phyloP scores from a whole-genome alignment of 768 basidiomycete genomes.

The Naganishia antarctica region DNA sequence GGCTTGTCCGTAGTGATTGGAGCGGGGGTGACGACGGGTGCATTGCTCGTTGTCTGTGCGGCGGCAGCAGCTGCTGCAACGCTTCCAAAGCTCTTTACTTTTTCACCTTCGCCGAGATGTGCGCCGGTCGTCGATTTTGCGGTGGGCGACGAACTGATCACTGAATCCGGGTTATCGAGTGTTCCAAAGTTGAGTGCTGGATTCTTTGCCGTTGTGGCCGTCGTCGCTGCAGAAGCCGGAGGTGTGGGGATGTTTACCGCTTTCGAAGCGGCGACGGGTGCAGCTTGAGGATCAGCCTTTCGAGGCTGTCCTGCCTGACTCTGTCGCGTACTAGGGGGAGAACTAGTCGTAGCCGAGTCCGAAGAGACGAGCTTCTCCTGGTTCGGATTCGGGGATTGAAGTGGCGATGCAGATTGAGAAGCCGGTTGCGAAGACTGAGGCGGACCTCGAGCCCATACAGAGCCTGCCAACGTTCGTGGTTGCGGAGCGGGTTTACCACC shows the following conservation, averaged over 20 bases:
- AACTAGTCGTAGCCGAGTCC: slow-evolving; percentile 19
- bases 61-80: slow-evolving; percentile 56
- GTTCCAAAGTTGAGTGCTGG: slow-evolving; percentile 73
- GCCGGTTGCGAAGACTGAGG: slow-evolving; percentile 64
- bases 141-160: slow-evolving; percentile 78
- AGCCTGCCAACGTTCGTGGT: slow-evolving; percentile 45
- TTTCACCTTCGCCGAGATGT: slow-evolving; percentile 62
- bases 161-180: slow-evolving; percentile 71
- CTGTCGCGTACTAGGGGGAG: slow-evolving; percentile 22
- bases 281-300: neutral
- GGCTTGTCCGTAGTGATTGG: slow-evolving; percentile 31
- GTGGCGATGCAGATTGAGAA: slow-evolving; percentile 70
- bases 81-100: slow-evolving; percentile 77
- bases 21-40: slow-evolving; percentile 18
- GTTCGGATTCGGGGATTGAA: slow-evolving; percentile 53
- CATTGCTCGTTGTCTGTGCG: slow-evolving; percentile 11
- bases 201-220: slow-evolving; percentile 3
- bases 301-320: slow-evolving; percentile 4
- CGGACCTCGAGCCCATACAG: slow-evolving; percentile 87
- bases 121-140: slow-evolving; percentile 55
- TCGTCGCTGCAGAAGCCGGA: too few species aligned
- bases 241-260: slow-evolving; percentile 11
- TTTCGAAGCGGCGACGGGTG: slow-evolving; percentile 10
- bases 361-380: slow-evolving; percentile 49
- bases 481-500: slow-evolving; percentile 55